Conservation (phyloP, 441 rosid species). For the Syzygium malaccense region DNA sequence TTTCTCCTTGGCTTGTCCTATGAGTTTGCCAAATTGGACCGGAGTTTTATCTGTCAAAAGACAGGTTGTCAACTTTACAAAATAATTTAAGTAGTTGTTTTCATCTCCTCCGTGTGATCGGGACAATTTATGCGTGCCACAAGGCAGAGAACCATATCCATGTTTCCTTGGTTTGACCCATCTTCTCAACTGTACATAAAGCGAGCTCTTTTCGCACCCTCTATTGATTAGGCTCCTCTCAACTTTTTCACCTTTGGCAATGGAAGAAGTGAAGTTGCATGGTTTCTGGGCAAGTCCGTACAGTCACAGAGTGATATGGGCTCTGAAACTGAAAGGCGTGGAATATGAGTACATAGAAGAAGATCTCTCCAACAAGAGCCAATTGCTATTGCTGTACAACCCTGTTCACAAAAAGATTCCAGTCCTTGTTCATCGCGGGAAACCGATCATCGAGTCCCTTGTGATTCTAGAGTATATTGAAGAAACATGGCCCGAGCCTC, state of each 20-base stretch:
- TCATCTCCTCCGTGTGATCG: not conserved
- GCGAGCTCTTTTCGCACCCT: not conserved
- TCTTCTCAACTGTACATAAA: not conserved
- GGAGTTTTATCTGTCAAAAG: not conserved
- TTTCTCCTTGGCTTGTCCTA: not conserved
- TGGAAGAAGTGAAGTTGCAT: not conserved
- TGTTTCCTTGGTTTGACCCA: not conserved
- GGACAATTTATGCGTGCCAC: not conserved
- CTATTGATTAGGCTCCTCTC: not conserved
- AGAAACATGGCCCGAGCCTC: too few relatives aligned
- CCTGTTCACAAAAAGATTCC: constrained; percentile 16
- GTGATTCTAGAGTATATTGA: constrained; percentile 46
- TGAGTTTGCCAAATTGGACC: not conserved
- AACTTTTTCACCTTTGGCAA: not conserved
- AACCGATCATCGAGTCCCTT: constrained; percentile 33
- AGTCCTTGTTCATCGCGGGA: constrained; percentile 11
- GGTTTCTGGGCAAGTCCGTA: not conserved
- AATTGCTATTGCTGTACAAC: constrained; percentile 25
- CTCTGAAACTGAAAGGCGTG: not conserved
- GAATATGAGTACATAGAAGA: constrained; percentile 12
- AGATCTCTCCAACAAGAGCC: constrained; percentile 30
- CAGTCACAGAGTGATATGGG: constrained; percentile 1
- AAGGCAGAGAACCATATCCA: not conserved
- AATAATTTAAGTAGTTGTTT: not conserved
- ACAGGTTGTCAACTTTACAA: not conserved